Percentiles rank a stretch among this genome's conserved stretches.
Conservation (phyloP, 2,329 filamentous ascomycete species). For the Talaromyces atroroseus region DNA sequence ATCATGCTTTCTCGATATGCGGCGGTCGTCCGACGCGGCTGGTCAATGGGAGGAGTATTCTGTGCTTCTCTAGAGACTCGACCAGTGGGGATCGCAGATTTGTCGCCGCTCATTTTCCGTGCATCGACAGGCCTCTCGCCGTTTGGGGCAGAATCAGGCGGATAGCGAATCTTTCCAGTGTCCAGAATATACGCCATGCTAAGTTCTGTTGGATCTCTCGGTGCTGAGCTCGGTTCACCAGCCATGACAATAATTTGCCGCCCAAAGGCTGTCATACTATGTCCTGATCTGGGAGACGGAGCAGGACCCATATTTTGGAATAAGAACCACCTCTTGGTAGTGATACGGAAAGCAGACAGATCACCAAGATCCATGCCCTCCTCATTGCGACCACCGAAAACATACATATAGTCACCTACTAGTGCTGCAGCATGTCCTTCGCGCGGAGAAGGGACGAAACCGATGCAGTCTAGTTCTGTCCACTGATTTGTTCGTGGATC, state of each 20-base stretch:
- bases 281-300: constrained; percentile 85
- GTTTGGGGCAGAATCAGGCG: constrained; percentile 58
- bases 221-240: constrained; percentile 86
- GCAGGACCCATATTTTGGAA: constrained; percentile 99
- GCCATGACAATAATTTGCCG: constrained; percentile 90
- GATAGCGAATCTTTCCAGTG: constrained; percentile 93
- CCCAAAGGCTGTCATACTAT: constrained; percentile 94
- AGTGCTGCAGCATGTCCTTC: constrained; percentile 92
- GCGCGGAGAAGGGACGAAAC: constrained; percentile 87
- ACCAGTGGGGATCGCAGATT: constrained; percentile 34
- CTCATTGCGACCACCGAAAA: constrained; percentile 93
- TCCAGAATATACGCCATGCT: constrained; percentile 88
- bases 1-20: constrained; percentile 42
- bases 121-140: constrained; percentile 36
- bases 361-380: constrained; percentile 90
- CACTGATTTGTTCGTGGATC: constrained; percentile 78
- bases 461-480: constrained; percentile 89
- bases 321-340: constrained; percentile 91
- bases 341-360: constrained; percentile 76
- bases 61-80: constrained; percentile 41
- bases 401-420: constrained; percentile 98
- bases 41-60: constrained; percentile 32
- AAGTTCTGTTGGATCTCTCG: constrained; percentile 74
- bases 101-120: constrained; percentile 42
- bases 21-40: constrained; percentile 33